Evolutionary conservation across 2,329 filamentous ascomycete species (phyloP).

Genomic region (Penicillium sp.): DNA sequence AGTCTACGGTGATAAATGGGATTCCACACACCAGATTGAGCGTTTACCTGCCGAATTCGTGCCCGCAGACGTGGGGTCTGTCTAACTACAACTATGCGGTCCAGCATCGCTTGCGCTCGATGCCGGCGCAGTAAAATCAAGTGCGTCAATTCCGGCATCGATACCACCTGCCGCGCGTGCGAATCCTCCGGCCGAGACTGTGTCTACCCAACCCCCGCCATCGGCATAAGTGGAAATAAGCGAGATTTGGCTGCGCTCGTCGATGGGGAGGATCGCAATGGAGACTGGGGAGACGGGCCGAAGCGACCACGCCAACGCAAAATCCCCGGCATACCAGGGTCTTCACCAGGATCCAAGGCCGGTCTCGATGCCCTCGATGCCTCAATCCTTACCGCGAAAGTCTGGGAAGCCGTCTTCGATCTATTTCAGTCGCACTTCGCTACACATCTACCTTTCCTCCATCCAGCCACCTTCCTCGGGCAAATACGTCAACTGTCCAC

Average conservation of each 20-base stretch:
- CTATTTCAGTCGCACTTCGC: constrained; percentile 61
- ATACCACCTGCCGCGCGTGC: constrained; percentile 73
- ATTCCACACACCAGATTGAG: not conserved
- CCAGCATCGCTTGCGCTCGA: constrained; percentile 74
- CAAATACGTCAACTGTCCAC: constrained; percentile 45
- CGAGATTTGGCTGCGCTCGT: constrained; percentile 38
- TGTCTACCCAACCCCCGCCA: constrained; percentile 60
- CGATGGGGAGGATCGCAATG: constrained; percentile 42
- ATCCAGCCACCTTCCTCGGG: constrained; percentile 55
- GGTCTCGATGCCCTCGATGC: constrained; percentile 51
- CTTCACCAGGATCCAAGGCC: constrained; percentile 34
- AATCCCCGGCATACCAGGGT: constrained; percentile 29
- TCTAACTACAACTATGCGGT: constrained; percentile 57
- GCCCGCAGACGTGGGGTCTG: constrained; percentile 15
- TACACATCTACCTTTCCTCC: constrained; percentile 58
- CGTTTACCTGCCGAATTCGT: not conserved
- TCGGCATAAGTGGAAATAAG: constrained; percentile 38
- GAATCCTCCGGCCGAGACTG: constrained; percentile 71
- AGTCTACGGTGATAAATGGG: not conserved
- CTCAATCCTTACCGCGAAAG: constrained; percentile 51
- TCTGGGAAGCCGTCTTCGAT: constrained; percentile 60
- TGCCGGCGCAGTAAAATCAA: constrained; percentile 84
- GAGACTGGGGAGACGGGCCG: constrained; percentile 42
- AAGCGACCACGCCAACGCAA: constrained; percentile 44
- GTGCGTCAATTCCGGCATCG: constrained; percentile 75